A percentile compares a stretch with the other conserved stretches of the same genome.
Evolutionary conservation across 805 yeast species (phyloP).

Genomic region (Wickerhamiella azymoides): DNA sequence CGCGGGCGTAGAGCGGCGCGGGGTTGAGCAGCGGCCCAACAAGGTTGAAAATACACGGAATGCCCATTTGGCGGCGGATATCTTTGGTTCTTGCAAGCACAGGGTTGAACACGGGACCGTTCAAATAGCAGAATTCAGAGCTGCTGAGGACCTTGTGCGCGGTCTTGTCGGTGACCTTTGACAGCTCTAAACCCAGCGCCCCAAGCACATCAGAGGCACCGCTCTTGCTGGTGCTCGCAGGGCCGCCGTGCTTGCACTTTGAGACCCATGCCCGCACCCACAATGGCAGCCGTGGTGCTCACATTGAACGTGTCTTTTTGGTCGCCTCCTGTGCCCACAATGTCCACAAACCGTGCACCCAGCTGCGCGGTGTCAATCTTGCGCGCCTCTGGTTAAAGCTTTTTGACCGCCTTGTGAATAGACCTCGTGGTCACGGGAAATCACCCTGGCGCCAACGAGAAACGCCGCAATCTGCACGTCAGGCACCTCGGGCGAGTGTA

Average conservation of each 20-base stretch:
- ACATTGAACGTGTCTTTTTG: slow-evolving; percentile 96
- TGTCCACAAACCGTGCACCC: slow-evolving; percentile 51
- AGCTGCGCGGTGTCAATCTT: slow-evolving; percentile 15
- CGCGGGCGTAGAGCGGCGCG: slow-evolving; percentile 61
- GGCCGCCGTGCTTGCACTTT: slow-evolving; percentile 93
- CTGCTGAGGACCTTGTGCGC: slow-evolving; percentile 42
- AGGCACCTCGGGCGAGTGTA: slow-evolving; percentile 34
- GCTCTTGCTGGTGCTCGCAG: slow-evolving; percentile 82
- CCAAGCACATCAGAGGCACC: slow-evolving; percentile 87
- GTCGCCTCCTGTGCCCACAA: slow-evolving; percentile 99
- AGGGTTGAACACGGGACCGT: slow-evolving; percentile 90
- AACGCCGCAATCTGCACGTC: slow-evolving; percentile 66
- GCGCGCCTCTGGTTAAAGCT: slow-evolving; percentile 42
- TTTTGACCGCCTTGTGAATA: slow-evolving; percentile 74
- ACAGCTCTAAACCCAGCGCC: slow-evolving; percentile 69
- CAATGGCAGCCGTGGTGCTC: slow-evolving; percentile 86
- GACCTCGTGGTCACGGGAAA: slow-evolving; percentile 68
- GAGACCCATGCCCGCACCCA: slow-evolving; percentile 77
- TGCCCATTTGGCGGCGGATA: slow-evolving; percentile 60
- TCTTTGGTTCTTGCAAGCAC: slow-evolving; percentile 77
- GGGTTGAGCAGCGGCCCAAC: slow-evolving; percentile 93
- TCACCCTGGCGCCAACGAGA: slow-evolving; percentile 58
- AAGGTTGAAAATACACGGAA: slow-evolving; percentile 88
- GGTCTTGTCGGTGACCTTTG: slow-evolving; percentile 47
- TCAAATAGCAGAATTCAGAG: slow-evolving; percentile 49